A percentile compares a stretch with the other conserved stretches of the same genome.
phyloP scores from a whole-genome alignment of 148 eudicot species.

The Chenopodium suecicum region DNA sequence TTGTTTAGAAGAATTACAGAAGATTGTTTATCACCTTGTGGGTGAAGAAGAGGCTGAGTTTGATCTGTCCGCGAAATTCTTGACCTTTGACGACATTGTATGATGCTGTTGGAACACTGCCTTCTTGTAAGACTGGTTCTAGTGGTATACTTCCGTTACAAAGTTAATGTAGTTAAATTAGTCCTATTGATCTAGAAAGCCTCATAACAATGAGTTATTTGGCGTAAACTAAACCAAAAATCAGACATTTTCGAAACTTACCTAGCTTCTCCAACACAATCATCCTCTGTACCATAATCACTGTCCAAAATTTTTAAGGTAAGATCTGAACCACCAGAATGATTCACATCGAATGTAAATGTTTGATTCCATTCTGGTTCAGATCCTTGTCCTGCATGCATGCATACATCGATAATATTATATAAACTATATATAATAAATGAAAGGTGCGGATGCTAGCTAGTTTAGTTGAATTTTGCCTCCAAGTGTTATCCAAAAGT shows the following conservation, averaged over 20 bases:
- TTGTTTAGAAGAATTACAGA: too few species aligned
- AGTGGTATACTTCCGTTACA: constrained; percentile 40
- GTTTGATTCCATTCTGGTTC: constrained; percentile 23
- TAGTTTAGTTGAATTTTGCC: too few species aligned
- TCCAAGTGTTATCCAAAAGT: too few species aligned
- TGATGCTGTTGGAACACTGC: constrained; percentile 33
- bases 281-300: constrained; percentile 20
- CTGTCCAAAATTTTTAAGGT: constrained; percentile 18
- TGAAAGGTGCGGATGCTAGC: too few species aligned
- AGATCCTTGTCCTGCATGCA: constrained; percentile 22
- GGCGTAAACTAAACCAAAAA: neutral
- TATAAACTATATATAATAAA: too few species aligned
- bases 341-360: constrained; percentile 8
- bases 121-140: constrained; percentile 39
- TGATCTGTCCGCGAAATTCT: constrained; percentile 48
- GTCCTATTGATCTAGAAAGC: neutral
- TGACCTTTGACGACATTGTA: constrained; percentile 53
- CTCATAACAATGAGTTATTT: neutral
- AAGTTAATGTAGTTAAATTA: neutral
- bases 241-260: neutral
- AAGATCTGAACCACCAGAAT: constrained; percentile 6
- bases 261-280: constrained; percentile 21
- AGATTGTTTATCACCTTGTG: constrained; percentile 26
- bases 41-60: constrained; percentile 41
- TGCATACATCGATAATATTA: too few species aligned